phyloP scores from a whole-genome alignment of 345 rosid genomes.

The Brassica nigra region DNA sequence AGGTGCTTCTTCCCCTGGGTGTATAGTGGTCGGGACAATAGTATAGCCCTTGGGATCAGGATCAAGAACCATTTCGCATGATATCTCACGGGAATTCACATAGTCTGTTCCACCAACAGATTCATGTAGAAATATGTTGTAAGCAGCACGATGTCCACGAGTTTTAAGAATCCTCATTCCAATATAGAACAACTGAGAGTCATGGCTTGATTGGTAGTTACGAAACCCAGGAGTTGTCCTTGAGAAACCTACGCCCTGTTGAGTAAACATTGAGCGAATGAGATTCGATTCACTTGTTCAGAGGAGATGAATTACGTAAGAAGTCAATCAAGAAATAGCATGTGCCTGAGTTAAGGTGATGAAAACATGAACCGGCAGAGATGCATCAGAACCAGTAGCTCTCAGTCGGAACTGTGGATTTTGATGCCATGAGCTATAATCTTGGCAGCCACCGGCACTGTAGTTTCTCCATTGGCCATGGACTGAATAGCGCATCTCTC shows the following conservation, averaged over 20 bases:
- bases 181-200: slow-evolving; percentile 89
- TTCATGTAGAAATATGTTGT: slow-evolving; percentile 92
- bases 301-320: neutral
- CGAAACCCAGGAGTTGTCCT: slow-evolving; percentile 93
- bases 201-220: slow-evolving; percentile 92
- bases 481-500: slow-evolving; percentile 96
- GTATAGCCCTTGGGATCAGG: slow-evolving; percentile 99
- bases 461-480: slow-evolving; percentile 95
- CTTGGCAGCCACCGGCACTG: slow-evolving; percentile 99
- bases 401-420: slow-evolving; percentile 96
- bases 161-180: slow-evolving; percentile 99
- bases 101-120: slow-evolving; percentile 99
- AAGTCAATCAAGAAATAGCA: slow-evolving; percentile 6
- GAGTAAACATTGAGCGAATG: slow-evolving; percentile 15
- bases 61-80: slow-evolving; percentile 99
- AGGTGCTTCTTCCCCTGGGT: slow-evolving; percentile 99
- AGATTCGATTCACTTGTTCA: neutral
- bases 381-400: slow-evolving; percentile 87
- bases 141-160: slow-evolving; percentile 94
- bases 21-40: slow-evolving; percentile 97
- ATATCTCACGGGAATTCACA: slow-evolving; percentile 97
- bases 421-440: slow-evolving; percentile 97
- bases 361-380: slow-evolving; percentile 85
- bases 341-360: slow-evolving; percentile 95
- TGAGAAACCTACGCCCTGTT: slow-evolving; percentile 96